A percentile compares a stretch with the other conserved stretches of the same genome.
Evolutionary conservation across 495 filamentous ascomycete genomes (phyloP).

Genomic region (Penicillium pancosmium): DNA sequence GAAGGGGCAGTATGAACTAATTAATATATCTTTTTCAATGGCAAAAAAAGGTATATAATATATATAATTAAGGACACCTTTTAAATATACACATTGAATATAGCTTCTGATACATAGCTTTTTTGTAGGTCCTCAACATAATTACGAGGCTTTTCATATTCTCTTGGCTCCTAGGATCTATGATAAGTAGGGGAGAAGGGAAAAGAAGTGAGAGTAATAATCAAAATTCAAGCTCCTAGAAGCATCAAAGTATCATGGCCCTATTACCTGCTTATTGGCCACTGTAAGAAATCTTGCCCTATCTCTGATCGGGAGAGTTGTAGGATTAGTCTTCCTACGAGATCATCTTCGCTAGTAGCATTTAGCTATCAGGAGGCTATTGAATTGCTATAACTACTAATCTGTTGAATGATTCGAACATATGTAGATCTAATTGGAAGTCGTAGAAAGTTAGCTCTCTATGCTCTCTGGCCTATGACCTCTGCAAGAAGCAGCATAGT

Average conservation of each 20-base stretch:
- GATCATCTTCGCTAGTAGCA: neutral
- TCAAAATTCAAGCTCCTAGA: conserved; percentile 1
- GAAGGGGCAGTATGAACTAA: neutral
- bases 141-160: neutral
- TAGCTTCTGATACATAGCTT: neutral
- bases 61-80: neutral
- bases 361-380: neutral
- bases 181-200: neutral
- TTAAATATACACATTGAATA: neutral
- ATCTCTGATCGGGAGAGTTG: neutral
- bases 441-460: neutral
- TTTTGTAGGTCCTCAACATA: neutral
- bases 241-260: neutral
- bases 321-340: conserved; percentile 1
- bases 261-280: neutral
- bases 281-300: neutral
- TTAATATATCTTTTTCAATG: neutral
- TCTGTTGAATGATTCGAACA: neutral
- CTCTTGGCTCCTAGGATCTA: neutral
- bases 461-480: neutral
- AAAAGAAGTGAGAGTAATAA: neutral
- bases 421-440: neutral
- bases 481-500: neutral
- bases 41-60: neutral
- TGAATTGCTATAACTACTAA: neutral